Evolutionary conservation across 2,329 filamentous ascomycete genomes (phyloP).

Genomic region (Colletotrichum sp.): DNA sequence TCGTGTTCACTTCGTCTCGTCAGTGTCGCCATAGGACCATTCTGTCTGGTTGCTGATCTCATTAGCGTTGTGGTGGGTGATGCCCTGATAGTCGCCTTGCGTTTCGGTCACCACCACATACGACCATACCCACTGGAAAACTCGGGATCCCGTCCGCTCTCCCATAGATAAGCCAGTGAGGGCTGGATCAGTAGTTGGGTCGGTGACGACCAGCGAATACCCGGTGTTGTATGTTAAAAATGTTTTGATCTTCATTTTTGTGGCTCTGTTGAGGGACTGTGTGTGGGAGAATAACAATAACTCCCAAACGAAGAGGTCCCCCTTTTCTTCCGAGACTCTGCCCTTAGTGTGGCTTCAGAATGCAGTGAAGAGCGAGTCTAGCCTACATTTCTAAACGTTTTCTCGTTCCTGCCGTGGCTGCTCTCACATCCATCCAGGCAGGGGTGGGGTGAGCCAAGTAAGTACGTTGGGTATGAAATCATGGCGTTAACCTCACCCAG

Average conservation of each 20-base stretch:
- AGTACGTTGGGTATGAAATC: no score
- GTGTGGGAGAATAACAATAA: background rate
- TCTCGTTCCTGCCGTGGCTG: no score
- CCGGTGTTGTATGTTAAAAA: background rate
- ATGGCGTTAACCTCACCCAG: no score
- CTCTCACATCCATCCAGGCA: no score
- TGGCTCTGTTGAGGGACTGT: background rate
- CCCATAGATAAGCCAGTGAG: background rate
- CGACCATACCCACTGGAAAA: background rate
- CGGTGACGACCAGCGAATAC: background rate
- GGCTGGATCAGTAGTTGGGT: background rate
- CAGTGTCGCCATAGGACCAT: no score
- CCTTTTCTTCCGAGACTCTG: background rate
- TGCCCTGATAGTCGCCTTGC: background rate
- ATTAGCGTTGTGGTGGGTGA: background rate
- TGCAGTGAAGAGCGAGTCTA: background rate
- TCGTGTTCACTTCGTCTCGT: no score
- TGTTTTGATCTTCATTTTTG: background rate
- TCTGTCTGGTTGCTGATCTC: fast-evolving
- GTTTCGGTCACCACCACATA: background rate
- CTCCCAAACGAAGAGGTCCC: background rate
- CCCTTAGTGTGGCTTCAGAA: background rate
- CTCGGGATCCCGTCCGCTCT: background rate
- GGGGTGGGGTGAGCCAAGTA: no score
- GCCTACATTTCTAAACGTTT: no score